These are phyloP conservation scores for Pyrenophora teres DNA, from an alignment of 2,329 filamentous ascomycete genomes.

Conservation along the genomic window DNA sequence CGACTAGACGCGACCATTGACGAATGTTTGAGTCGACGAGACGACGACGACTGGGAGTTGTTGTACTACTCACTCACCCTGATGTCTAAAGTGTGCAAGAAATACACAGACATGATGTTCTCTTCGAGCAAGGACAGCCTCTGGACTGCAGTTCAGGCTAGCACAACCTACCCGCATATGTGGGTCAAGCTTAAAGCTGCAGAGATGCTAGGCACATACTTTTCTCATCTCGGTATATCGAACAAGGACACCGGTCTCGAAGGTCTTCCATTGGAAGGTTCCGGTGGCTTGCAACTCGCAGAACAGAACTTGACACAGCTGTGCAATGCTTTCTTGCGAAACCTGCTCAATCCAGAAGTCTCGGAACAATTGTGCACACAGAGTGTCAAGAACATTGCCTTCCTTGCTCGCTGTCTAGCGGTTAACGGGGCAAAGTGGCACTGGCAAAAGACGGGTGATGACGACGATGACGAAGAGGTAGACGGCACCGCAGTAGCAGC, in stretches of 20 bases:
- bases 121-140: slow-evolving; percentile 64
- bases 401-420: slow-evolving; percentile 71
- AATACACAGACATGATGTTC: slow-evolving; percentile 68
- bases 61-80: slow-evolving; percentile 74
- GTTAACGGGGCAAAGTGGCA: slow-evolving; percentile 60
- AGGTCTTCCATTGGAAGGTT: slow-evolving; percentile 67
- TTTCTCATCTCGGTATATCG: slow-evolving; percentile 75
- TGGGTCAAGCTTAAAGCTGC: slow-evolving; percentile 79
- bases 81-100: slow-evolving; percentile 68
- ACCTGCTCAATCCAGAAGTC: slow-evolving; percentile 66
- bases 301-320: slow-evolving; percentile 66
- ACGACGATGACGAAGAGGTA: slow-evolving; percentile 47
- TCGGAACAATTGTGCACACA: slow-evolving; percentile 78
- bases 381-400: slow-evolving; percentile 79
- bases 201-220: slow-evolving; percentile 74
- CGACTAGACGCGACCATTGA: slow-evolving; percentile 58
- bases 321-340: slow-evolving; percentile 61
- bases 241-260: slow-evolving; percentile 60
- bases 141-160: slow-evolving; percentile 71
- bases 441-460: slow-evolving; percentile 52
- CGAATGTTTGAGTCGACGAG: slow-evolving; percentile 57
- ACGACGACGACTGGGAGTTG: slow-evolving; percentile 69
- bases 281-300: slow-evolving; percentile 70
- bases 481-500: slow-evolving; percentile 54
- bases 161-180: slow-evolving; percentile 72